phyloP scores from a whole-genome alignment of 2,329 filamentous ascomycete species.

The Sporothrix phasma region DNA sequence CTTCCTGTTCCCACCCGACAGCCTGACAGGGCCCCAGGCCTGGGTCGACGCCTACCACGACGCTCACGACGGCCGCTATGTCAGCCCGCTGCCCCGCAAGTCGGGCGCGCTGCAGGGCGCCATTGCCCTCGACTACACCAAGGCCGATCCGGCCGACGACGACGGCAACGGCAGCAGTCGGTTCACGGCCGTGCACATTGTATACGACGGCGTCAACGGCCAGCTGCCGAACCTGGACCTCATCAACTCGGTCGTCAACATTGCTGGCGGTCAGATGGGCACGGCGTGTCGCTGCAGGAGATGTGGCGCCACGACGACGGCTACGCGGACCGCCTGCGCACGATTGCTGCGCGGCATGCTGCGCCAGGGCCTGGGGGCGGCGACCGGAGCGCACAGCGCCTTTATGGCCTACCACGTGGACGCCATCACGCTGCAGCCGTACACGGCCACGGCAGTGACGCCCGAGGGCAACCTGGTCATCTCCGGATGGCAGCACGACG shows the following conservation, averaged over 20 bases:
- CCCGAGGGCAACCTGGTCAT: constrained; percentile 33
- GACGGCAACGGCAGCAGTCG: constrained; percentile 31
- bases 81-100: constrained; percentile 75
- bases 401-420: constrained; percentile 98
- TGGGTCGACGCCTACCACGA: constrained; percentile 99
- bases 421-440: constrained; percentile 83
- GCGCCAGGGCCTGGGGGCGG: constrained; percentile 79
- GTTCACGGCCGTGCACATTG: constrained; percentile 80
- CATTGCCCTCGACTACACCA: constrained; percentile 85
- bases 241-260: constrained; percentile 84
- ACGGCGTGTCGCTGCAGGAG: constrained; percentile 75
- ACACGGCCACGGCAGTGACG: constrained; percentile 26
- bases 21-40: constrained; percentile 79
- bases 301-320: constrained; percentile 75
- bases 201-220: constrained; percentile 93
- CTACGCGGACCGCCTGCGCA: constrained; percentile 73
- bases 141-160: constrained; percentile 39
- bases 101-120: constrained; percentile 88
- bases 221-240: constrained; percentile 92
- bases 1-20: constrained; percentile 79
- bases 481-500: constrained; percentile 91
- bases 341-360: constrained; percentile 89
- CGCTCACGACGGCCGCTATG: constrained; percentile 59
- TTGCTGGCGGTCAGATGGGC: constrained; percentile 86
- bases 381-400: constrained; percentile 82